Conservation (phyloP, 1,284 basidiomycete species). For the Ceratobasidium sp. region DNA sequence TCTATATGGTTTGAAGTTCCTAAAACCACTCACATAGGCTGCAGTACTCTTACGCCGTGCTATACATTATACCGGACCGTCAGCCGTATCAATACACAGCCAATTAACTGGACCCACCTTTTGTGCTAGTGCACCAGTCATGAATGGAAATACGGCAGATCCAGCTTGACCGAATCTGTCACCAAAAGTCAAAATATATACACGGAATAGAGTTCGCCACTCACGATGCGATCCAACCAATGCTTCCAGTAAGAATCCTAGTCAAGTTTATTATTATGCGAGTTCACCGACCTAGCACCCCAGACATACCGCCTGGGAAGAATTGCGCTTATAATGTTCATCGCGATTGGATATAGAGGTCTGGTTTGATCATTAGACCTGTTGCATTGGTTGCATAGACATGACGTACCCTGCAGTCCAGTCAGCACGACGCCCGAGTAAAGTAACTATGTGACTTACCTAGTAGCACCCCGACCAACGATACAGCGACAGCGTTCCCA, state of each 20-base stretch:
- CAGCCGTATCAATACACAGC: not conserved
- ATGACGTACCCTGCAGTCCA: constrained; percentile 6
- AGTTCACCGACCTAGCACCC: not conserved
- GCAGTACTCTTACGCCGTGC: constrained; percentile 38
- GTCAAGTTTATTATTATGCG: not conserved
- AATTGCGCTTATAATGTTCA: constrained; percentile 44
- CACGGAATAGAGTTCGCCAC: not conserved
- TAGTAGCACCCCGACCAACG: constrained; percentile 46
- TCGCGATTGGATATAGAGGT: constrained; percentile 47
- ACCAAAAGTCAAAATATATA: not conserved
- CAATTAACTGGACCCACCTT: not conserved
- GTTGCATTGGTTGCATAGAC: not conserved
- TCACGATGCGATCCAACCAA: constrained; percentile 46
- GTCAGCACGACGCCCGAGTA: not conserved
- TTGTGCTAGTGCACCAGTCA: constrained; percentile 38
- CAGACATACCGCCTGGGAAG: constrained; percentile 44
- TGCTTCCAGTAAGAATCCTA: constrained; percentile 44
- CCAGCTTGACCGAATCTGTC: constrained; percentile 46
- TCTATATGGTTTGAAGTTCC: too few relatives aligned
- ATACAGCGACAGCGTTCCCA: constrained; percentile 44
- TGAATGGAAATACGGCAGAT: constrained; percentile 46
- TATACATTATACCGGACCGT: not conserved
- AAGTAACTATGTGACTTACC: constrained; percentile 40
- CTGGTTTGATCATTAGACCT: not conserved
- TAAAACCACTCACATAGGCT: constrained; percentile 36